phyloP scores from a whole-genome alignment of 345 rosid genomes.

The Zanthoxylum bungeanum region DNA sequence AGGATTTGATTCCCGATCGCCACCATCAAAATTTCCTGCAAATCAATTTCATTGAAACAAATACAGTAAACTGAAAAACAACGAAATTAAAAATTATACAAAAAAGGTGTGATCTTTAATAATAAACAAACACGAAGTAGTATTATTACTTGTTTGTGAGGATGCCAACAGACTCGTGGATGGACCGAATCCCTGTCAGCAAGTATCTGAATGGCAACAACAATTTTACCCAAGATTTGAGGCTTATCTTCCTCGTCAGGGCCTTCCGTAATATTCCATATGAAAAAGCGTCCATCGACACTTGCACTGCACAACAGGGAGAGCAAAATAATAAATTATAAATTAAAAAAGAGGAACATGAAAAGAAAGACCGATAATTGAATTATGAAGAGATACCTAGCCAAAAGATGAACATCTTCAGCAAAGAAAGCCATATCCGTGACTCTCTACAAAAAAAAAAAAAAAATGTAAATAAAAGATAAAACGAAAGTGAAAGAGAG shows the following conservation, averaged over 20 bases:
- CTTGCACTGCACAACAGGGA: conserved; percentile 47
- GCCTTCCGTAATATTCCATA: conserved; percentile 70
- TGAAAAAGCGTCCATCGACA: conserved; percentile 51
- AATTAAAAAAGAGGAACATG: not conserved
- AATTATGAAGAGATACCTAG: conserved; percentile 44
- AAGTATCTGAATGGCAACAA: conserved; percentile 52
- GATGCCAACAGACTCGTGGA: conserved; percentile 80
- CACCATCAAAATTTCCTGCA: conserved; percentile 67
- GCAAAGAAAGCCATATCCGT: conserved; percentile 83
- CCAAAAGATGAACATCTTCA: conserved; percentile 80
- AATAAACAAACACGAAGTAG: not conserved
- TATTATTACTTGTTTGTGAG: conserved; percentile 67
- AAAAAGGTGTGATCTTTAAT: not conserved
- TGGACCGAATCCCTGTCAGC: conserved; percentile 44
- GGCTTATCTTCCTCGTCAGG: conserved; percentile 70
- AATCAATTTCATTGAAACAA: not conserved
- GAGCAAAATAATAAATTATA: not conserved
- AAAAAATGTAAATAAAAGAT: too few relatives aligned
- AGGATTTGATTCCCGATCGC: conserved; percentile 59
- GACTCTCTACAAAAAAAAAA: too few relatives aligned
- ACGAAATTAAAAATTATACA: conserved; percentile 16
- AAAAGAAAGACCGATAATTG: not conserved
- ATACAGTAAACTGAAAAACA: not conserved
- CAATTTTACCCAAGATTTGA: conserved; percentile 56
- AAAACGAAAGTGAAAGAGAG: not conserved